Conservation (phyloP, 2,329 filamentous ascomycete genomes). For the Cryphonectria radicalis region DNA sequence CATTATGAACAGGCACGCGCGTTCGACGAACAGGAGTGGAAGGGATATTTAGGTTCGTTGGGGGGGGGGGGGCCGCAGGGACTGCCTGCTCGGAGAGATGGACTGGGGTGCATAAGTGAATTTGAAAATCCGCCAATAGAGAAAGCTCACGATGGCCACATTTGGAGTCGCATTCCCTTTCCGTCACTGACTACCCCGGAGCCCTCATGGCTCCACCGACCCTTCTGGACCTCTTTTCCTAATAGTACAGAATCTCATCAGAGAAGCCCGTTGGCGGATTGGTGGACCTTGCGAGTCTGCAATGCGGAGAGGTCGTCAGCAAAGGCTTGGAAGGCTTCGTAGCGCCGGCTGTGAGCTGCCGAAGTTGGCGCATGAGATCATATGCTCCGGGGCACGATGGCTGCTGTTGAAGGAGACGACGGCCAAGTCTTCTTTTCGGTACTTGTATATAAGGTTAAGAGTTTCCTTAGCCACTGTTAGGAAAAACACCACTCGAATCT, state of each 20-base stretch:
- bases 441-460: neutral
- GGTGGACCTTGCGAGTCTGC: conserved; percentile 10
- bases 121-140: neutral
- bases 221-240: neutral
- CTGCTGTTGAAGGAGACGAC: neutral
- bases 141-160: neutral
- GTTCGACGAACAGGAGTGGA: neutral
- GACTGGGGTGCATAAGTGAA: neutral
- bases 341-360: neutral
- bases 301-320: neutral
- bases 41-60: neutral
- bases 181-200: neutral
- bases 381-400: neutral
- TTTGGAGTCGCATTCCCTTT: neutral
- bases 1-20: neutral
- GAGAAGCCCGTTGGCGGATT: neutral
- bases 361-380: neutral
- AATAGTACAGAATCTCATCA: neutral
- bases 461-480: neutral
- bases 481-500: neutral
- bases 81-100: neutral
- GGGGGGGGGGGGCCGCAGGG: neutral
- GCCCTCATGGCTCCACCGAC: neutral
- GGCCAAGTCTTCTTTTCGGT: neutral
- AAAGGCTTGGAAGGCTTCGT: neutral